A percentile compares a stretch with the other conserved stretches of the same genome.
phyloP scores from a whole-genome alignment of 192 early-diverging fungal genomes.

The Backusella australiensis region DNA sequence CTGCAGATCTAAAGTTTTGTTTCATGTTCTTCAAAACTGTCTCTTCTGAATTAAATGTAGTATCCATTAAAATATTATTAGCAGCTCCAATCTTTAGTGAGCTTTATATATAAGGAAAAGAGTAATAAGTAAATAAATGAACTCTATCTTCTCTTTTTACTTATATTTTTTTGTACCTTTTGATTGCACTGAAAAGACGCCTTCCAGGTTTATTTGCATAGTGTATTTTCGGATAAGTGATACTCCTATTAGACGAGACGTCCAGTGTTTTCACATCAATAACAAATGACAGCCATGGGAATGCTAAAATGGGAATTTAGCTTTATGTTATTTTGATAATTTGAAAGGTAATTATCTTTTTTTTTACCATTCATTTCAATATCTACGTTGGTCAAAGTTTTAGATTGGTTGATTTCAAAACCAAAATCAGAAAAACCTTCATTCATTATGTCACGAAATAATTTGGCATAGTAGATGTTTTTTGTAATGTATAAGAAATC shows the following conservation, averaged over 20 bases:
- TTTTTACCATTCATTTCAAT: background rate
- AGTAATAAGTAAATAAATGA: background rate
- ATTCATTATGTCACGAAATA: background rate
- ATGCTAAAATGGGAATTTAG: background rate
- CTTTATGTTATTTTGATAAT: background rate
- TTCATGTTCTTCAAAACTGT: background rate
- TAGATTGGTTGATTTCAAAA: background rate
- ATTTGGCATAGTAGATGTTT: background rate
- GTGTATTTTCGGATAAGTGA: background rate
- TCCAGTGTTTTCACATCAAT: background rate
- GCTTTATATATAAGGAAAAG: background rate
- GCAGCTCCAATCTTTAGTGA: background rate
- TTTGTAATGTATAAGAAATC: slow-evolving; percentile 16
- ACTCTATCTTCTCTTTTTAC: no score
- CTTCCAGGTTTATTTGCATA: background rate
- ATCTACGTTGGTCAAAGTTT: background rate
- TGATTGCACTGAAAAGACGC: background rate
- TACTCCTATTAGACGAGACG: background rate
- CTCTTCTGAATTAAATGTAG: background rate
- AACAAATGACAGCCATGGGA: background rate
- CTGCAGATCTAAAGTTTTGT: background rate
- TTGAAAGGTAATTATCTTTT: background rate
- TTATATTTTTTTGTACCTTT: background rate
- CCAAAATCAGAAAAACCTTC: background rate
- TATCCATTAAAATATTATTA: background rate